Evolutionary conservation across 345 rosid genomes (phyloP).

Genomic region (Bretschneidera sinensis): DNA sequence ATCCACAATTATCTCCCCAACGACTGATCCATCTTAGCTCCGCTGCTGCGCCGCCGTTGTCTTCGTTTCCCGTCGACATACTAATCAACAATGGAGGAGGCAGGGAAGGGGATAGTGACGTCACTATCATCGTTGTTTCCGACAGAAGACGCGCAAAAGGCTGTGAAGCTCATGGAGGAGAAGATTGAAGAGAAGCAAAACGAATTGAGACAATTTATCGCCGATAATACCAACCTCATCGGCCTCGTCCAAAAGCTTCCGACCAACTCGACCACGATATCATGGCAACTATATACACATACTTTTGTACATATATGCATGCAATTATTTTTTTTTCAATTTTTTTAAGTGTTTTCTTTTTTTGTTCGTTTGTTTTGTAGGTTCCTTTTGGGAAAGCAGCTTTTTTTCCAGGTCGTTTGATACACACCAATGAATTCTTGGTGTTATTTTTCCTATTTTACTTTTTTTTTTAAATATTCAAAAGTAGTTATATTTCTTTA

Average conservation of each 20-base stretch:
- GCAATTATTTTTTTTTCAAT: no score
- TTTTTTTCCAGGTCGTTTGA: slow-evolving; percentile 78
- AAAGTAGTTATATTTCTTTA: background rate
- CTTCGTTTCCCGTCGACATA: background rate
- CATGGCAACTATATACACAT: slow-evolving; percentile 50
- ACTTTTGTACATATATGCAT: no score
- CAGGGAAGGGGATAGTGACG: slow-evolving; percentile 56
- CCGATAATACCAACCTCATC: slow-evolving; percentile 59
- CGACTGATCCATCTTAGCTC: no score
- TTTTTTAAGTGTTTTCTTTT: background rate
- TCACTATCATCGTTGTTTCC: slow-evolving; percentile 66
- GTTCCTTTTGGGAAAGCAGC: slow-evolving; percentile 87
- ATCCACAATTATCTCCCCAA: no score
- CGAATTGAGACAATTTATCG: slow-evolving; percentile 53
- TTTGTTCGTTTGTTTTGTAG: slow-evolving; percentile 19
- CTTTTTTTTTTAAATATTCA: no score
- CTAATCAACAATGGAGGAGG: slow-evolving; percentile 20
- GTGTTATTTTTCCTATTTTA: no score
- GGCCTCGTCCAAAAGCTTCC: slow-evolving; percentile 61
- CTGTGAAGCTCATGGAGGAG: slow-evolving; percentile 62
- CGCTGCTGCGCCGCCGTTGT: no score
- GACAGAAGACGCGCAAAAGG: slow-evolving; percentile 54
- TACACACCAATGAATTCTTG: slow-evolving; percentile 85
- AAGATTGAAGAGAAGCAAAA: slow-evolving; percentile 48
- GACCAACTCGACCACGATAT: slow-evolving; percentile 75